Base-by-base conservation (phyloP, 192 early-diverging fungal genomes). In the Rhizoclosmatium sp. region DNA sequence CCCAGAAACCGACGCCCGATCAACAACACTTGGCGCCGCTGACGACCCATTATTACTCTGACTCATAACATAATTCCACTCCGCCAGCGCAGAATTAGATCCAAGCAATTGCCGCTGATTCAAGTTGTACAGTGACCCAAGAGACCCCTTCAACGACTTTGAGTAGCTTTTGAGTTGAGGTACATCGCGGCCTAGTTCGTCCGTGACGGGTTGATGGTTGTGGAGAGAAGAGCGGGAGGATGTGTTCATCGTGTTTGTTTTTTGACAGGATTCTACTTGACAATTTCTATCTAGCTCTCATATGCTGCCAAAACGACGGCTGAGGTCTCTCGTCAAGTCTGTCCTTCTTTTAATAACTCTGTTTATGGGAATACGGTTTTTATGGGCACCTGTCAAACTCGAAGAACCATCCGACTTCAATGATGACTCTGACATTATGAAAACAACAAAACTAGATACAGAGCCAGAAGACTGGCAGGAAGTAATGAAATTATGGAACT, bases 11-110 rank as follows among this genome's bases (percentile, higher is more conserved):
- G 73, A 75, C 4, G 59, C 73, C 3, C 60, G 58, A 62, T 75
- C 73, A 46, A 21, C 21, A 42, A 46, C 59, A 64, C 59, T 64
- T 0, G 73, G 73, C 4, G 48, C 73, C 54, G 42, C 54, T 9
- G 73, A 75, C 39, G 39, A 44, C 12, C 67, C 19, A 42, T 21
- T 12, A 47, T 21, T 39, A 16, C 21, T 21, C n/a, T 51, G 46
- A 19, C 51, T 47, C 31, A 75, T n/a, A 7, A 75, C 73, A 46
- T 75, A 75, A 19, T 75, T 60, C 73, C 73, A 75, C 46, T 75
- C 73, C 9, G 16, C 48, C 14, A 72, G 42, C 54, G 47, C 51
- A 9, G 49, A 59, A 19, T 31, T 59, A 16, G 45, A 23, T 23
- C 67, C 67, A 7, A 49, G 58, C 60, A 51, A 40, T 7, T 31